Evolutionary conservation across 306 rosid genomes (phyloP).

Genomic region (Hippophae gyantsensis): DNA sequence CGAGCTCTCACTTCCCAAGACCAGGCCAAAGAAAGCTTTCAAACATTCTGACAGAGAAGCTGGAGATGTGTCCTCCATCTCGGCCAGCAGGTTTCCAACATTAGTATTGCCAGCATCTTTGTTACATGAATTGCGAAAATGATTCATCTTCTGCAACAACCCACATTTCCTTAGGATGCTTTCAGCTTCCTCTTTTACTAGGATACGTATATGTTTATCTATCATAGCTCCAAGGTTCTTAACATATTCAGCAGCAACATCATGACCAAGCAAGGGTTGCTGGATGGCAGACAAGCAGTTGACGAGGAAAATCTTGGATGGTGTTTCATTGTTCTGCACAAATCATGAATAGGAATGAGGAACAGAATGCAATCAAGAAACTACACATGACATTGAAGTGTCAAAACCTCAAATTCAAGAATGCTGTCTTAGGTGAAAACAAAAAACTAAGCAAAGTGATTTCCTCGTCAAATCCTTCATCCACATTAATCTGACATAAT

Average conservation of each 20-base stretch:
- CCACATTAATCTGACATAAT: no score
- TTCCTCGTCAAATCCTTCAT: no score
- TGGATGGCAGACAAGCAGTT: constrained; percentile 82
- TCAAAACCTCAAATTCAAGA: no score
- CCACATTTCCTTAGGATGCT: constrained; percentile 63
- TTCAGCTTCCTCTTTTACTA: constrained; percentile 73
- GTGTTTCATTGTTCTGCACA: constrained; percentile 73
- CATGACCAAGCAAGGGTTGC: constrained; percentile 71
- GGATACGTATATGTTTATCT: constrained; percentile 51
- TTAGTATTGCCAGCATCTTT: constrained; percentile 29
- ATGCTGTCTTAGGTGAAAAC: no score
- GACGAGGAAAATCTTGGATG: constrained; percentile 83
- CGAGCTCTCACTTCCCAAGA: constrained; percentile 82
- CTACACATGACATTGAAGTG: neutral
- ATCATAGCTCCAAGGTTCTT: constrained; percentile 70
- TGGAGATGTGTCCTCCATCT: constrained; percentile 60
- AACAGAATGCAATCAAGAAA: neutral
- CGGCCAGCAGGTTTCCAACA: constrained; percentile 48
- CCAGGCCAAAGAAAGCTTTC: constrained; percentile 70
- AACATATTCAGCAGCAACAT: constrained; percentile 66
- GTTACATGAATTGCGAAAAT: constrained; percentile 33
- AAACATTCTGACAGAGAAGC: constrained; percentile 60
- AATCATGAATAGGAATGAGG: constrained; percentile 13
- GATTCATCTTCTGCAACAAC: constrained; percentile 60
- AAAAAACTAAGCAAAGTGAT: no score